Evolutionary conservation across 331 rosid species (phyloP), one percentile per base, ranked within the genome.

Genomic region (Arachis monticola): DNA sequence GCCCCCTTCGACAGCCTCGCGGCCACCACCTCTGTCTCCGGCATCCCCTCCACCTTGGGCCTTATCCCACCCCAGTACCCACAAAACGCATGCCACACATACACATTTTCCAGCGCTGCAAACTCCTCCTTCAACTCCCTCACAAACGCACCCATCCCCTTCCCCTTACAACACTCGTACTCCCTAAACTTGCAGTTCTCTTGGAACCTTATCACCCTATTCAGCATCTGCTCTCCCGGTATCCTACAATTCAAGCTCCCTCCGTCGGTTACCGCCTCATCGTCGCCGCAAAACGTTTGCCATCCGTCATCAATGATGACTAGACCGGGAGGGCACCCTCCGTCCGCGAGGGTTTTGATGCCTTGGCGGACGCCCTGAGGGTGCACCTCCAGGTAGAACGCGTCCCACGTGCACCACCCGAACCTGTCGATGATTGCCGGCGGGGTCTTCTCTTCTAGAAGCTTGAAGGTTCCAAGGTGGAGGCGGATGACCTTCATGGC

Each of bases 321-420:
- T 41, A 90, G 45, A 7, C 79, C 88, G 0, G 86, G 91, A 6
- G 96, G 90, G 48, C 93, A 88, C 50, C 88, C 92, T 44, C 91
- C 90, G 3, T 88, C 91, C 31, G 63, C 87, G 0, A 88, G 75
- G 38, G 77, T 79, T 56, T 80, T 88, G 8, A 90, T 78, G n/a
- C 90, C 93, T 73, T 84, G 85, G 65, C 76, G 53, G 7, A 88
- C 78, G 0, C 93, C 91, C 4, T 74, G 41, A 0, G 96, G 93
- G 47, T 88, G 72, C 32, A 90, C 91, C 75, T 64, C 78, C 3
- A 88, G 93, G 51, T 88, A 90, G 52, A 86, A 90, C 3, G 96
- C 91, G 52, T 90, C 96, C 93, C 90, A 90, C 0, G 93, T 90
- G 62, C 96, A 88, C 96, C 93, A 88, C 2, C 96, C 96, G 10